These are phyloP conservation scores for Fusarium sp. DNA, from an alignment of 2,329 filamentous ascomycete genomes.

Conservation along the genomic window DNA sequence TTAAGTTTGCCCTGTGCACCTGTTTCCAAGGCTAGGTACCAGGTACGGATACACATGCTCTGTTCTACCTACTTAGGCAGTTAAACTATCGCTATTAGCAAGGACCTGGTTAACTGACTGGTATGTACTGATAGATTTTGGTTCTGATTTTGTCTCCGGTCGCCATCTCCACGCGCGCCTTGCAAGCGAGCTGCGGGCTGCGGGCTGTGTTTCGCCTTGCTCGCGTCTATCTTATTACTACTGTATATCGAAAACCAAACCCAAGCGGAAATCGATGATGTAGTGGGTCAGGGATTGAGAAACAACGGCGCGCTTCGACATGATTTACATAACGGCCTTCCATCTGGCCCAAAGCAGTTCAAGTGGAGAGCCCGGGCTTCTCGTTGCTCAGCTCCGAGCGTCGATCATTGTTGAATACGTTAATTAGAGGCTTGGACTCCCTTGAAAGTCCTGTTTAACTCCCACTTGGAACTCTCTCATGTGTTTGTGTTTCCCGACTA, in stretches of 20 bases:
- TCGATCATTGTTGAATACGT: constrained; percentile 37
- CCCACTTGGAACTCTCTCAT: constrained; percentile 5
- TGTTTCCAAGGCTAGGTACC: neutral
- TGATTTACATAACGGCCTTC: constrained; percentile 28
- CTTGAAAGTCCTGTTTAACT: constrained; percentile 5
- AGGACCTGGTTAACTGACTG: constrained; percentile 15
- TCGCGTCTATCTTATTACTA: constrained; percentile 2
- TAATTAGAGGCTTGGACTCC: constrained; percentile 33
- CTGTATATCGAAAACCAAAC: constrained; percentile 3
- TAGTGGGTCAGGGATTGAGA: constrained; percentile 44
- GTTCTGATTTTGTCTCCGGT: neutral
- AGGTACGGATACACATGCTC: constrained; percentile 3
- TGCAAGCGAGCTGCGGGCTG: constrained; percentile 13
- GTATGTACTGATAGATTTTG: too few relatives aligned
- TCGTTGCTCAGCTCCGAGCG: constrained; percentile 31
- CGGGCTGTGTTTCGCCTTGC: constrained; percentile 23
- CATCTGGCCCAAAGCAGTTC: constrained; percentile 19
- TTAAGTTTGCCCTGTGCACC: constrained; percentile 4
- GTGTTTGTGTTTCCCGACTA: neutral
- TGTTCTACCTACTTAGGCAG: constrained; percentile 1
- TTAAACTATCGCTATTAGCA: constrained; percentile 11
- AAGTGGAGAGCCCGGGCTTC: constrained; percentile 36
- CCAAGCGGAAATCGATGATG: constrained; percentile 43
- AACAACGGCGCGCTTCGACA: constrained; percentile 39
- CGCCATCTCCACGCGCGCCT: constrained; percentile 10